Conservation (phyloP, 179 eudicot genomes). For the Patellifolia procumbens region DNA sequence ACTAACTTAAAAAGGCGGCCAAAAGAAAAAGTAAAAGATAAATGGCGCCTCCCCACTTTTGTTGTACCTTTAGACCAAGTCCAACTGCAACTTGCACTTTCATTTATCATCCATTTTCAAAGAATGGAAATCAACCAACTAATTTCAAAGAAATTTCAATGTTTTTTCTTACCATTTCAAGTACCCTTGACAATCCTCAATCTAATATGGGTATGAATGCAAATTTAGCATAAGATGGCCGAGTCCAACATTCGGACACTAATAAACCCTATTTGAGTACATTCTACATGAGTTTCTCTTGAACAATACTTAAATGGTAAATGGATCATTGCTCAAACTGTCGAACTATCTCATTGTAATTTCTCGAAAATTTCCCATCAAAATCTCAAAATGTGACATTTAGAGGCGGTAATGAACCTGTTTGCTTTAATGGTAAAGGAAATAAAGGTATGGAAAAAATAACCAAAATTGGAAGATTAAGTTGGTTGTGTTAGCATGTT, state of each 20-base stretch:
- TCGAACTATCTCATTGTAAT: neutral
- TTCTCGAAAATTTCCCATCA: constrained; percentile 6
- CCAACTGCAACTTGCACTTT: neutral
- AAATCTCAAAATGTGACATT: constrained; percentile 7
- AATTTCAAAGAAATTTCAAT: no score
- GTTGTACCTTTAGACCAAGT: constrained; percentile 9
- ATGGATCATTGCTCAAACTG: neutral
- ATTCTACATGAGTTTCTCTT: neutral
- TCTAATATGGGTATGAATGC: no score
- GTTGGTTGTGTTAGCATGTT: constrained; percentile 25
- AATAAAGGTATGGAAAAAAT: constrained; percentile 2
- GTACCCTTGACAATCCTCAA: no score
- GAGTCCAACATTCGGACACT: no score
- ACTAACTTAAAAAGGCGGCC: constrained; percentile 7
- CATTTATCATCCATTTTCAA: no score
- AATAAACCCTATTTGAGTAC: no score
- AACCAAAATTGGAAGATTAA: constrained; percentile 7
- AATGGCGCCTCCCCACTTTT: neutral
- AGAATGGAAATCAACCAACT: neutral
- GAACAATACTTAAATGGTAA: neutral
- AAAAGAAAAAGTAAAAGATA: neutral
- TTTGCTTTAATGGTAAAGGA: neutral
- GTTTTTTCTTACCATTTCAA: no score
- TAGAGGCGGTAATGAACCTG: constrained; percentile 8
- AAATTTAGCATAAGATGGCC: no score